Evolutionary conservation across 306 rosid genomes (phyloP), one percentile per base, ranked within the genome.

Genomic region (Mimosa bimucronata): DNA sequence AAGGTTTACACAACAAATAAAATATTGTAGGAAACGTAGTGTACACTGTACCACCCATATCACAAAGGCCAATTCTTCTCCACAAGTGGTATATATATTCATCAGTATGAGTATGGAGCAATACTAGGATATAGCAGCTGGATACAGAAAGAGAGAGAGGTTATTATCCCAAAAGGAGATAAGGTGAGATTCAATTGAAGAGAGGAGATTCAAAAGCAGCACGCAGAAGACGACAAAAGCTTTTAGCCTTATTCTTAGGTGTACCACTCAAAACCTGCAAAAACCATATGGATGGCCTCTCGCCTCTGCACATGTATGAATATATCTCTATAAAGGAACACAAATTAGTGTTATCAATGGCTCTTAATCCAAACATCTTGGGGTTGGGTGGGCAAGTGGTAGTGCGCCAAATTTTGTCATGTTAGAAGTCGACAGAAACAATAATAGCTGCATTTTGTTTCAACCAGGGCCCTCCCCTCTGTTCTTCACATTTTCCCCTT

Each of bases 371-470:
- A 53, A 53, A 53, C 61, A 61, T 26, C 9, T 26, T 1, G 19
- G 31, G 64, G 29, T 57, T 57, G 29, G 29, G 86, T 41, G 88
- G 81, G 75, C 46, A 83, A 71, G 34, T 58, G 79, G 72, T 80
- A 81, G 87, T 82, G 89, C 86, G 67, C 60, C 72, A 82, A 72
- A 72, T 86, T 88, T 86, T 88, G 91, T 87, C 86, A 77, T 79
- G 18, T 85, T 73, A 87, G 89, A 83, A 88, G 87, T 75, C 69
- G 91, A 92, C 89, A 90, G 78, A 71, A 29, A 79, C 82, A 89
- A 89, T 89, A 83, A 87, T 89, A 73, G 80, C 85, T 66, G 84
- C 79, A 85, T 91, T 85, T 83, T 91, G 88, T 75, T 73, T 65
- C 79, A 83, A 80, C 72, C 89, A 83, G 80, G 88, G 76, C 50